Evolutionary conservation across 345 rosid species (phyloP).

Genomic region (Noccaea caerulescens): DNA sequence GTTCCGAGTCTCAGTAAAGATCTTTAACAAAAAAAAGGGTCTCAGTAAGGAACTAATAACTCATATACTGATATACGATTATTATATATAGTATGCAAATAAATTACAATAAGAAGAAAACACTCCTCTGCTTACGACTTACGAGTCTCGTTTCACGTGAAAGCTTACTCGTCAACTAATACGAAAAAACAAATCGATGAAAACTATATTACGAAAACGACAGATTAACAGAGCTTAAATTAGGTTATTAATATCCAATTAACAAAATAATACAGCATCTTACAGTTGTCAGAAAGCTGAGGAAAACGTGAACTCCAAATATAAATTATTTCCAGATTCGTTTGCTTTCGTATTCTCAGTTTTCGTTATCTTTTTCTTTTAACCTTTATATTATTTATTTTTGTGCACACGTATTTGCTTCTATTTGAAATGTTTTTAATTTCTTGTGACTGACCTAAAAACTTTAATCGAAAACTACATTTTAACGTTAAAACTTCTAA

Average conservation of each 20-base stretch:
- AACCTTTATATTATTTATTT: neutral
- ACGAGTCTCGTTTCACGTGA: conserved; percentile 16
- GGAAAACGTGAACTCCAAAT: conserved; percentile 24
- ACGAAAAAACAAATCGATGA: neutral
- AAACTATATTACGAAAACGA: conserved; percentile 34
- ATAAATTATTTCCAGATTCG: conserved; percentile 16
- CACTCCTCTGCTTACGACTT: conserved; percentile 6
- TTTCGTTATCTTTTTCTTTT: neutral
- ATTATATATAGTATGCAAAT: neutral
- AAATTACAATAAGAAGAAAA: neutral
- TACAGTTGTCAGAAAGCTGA: conserved; percentile 23
- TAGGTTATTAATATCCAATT: conserved; percentile 16
- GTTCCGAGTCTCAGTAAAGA: neutral
- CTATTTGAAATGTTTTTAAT: neutral
- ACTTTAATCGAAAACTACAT: neutral
- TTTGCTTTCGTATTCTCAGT: neutral
- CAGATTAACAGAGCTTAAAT: conserved; percentile 32
- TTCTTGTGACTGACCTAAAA: neutral
- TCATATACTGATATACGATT: neutral
- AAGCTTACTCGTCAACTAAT: conserved; percentile 40
- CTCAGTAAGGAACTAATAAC: neutral
- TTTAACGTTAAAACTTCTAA: neutral
- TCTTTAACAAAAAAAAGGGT: neutral
- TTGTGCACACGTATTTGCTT: neutral
- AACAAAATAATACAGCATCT: conserved; percentile 26